Conservation (phyloP, 352 stramenopile genomes). For the Poterioochromonas sp. region DNA sequence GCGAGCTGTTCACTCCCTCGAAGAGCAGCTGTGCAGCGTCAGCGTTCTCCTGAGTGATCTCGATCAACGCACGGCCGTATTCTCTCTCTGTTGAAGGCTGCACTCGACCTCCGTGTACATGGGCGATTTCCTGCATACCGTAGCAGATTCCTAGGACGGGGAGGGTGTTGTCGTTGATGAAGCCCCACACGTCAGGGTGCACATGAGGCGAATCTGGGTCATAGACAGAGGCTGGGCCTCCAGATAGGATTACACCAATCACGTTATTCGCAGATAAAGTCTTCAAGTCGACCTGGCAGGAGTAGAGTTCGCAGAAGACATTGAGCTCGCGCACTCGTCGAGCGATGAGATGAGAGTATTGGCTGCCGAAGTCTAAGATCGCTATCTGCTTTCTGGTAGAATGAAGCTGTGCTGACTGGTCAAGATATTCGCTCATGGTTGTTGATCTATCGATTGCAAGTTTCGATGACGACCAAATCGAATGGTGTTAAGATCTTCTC, state of each 20-base stretch:
- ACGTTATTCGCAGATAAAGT: conserved; percentile 78
- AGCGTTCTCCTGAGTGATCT: conserved; percentile 48
- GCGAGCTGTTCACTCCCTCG: conserved; percentile 76
- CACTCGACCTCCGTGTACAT: conserved; percentile 71
- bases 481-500: too few relatives aligned
- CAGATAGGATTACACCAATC: conserved; percentile 93
- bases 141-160: conserved; percentile 97
- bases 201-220: conserved; percentile 89
- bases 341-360: conserved; percentile 99
- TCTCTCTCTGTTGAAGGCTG: conserved; percentile 83
- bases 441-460: too few relatives aligned
- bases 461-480: too few relatives aligned
- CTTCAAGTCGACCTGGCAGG: conserved; percentile 81
- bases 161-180: conserved; percentile 87
- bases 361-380: conserved; percentile 98
- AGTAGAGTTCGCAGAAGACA: conserved; percentile 99
- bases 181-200: conserved; percentile 80
- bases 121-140: conserved; percentile 60
- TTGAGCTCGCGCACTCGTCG: conserved; percentile 92
- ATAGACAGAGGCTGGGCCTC: conserved; percentile 76
- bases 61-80: conserved; percentile 92
- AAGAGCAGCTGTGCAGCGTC: conserved; percentile 60
- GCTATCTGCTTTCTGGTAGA: conserved; percentile 64
- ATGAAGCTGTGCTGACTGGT: not conserved
- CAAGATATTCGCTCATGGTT: too few relatives aligned